A percentile compares a stretch with the other conserved stretches of the same genome.
phyloP scores from a whole-genome alignment of 1,284 basidiomycete species.

The Tilletia walkeri region DNA sequence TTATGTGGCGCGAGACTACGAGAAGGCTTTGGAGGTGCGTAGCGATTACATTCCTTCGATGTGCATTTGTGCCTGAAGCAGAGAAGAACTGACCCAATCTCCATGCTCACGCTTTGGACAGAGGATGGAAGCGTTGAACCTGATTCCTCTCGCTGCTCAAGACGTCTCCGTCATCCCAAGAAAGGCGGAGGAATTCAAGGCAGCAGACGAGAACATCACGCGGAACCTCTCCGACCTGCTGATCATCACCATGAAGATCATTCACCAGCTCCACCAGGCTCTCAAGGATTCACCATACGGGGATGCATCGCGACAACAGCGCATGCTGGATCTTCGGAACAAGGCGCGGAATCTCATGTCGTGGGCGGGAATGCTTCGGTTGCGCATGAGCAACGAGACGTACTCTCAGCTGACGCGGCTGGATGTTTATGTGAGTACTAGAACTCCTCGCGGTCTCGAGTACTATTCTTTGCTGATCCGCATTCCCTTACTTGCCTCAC shows the following conservation, averaged over 20 bases:
- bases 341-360: conserved; percentile 54
- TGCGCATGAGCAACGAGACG: conserved; percentile 55
- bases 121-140: conserved; percentile 82
- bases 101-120: conserved; percentile 50
- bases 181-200: conserved; percentile 84
- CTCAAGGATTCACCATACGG: conserved; percentile 48
- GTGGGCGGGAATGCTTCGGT: conserved; percentile 54
- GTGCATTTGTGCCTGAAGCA: not conserved
- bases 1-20: conserved; percentile 71
- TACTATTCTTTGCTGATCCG: not conserved
- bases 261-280: conserved; percentile 61
- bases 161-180: conserved; percentile 82
- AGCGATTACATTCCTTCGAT: not conserved
- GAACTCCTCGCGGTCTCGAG: not conserved
- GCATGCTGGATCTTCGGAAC: conserved; percentile 46
- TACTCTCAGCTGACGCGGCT: conserved; percentile 53
- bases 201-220: conserved; percentile 79
- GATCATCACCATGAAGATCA: conserved; percentile 87
- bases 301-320: conserved; percentile 26
- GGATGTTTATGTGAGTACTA: conserved; percentile 44
- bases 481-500: not conserved
- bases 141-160: conserved; percentile 70
- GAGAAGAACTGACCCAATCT: not conserved
- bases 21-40: conserved; percentile 76
- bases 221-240: conserved; percentile 86